These are phyloP conservation scores for Kodamaea hsintzibuensis DNA, from an alignment of 805 yeast genomes.

Conservation along the genomic window DNA sequence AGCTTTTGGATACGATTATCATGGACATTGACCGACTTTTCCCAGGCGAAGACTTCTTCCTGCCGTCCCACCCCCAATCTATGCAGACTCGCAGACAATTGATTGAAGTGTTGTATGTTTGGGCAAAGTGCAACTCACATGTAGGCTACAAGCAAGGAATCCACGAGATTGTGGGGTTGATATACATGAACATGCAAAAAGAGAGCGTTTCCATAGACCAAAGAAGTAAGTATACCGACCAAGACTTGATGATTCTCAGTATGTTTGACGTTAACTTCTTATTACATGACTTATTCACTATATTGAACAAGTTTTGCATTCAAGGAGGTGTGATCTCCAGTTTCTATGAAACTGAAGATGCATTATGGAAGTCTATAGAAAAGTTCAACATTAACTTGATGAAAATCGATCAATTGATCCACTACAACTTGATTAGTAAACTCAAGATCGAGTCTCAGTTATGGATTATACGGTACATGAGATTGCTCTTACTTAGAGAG, in stretches of 20 bases:
- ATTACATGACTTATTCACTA: slow-evolving; percentile 44
- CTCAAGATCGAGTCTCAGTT: slow-evolving; percentile 50
- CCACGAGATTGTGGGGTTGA: slow-evolving; percentile 54
- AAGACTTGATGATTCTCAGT: slow-evolving; percentile 36
- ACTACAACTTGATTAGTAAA: slow-evolving; percentile 44
- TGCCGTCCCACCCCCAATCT: slow-evolving; percentile 18
- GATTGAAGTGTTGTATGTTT: slow-evolving; percentile 46
- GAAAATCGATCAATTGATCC: slow-evolving; percentile 50
- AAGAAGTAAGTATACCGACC: slow-evolving; percentile 16
- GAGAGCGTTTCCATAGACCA: slow-evolving; percentile 31
- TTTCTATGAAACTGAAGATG: slow-evolving; percentile 41
- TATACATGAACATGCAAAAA: slow-evolving; percentile 39
- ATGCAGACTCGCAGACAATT: slow-evolving; percentile 27
- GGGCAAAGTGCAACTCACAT: slow-evolving; percentile 50
- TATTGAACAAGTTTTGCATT: slow-evolving; percentile 44
- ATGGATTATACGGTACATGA: slow-evolving; percentile 55
- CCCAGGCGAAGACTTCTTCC: slow-evolving; percentile 44
- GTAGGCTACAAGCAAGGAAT: slow-evolving; percentile 52
- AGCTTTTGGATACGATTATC: slow-evolving; percentile 44
- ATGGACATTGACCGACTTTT: slow-evolving; percentile 54
- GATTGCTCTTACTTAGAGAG: slow-evolving; percentile 50
- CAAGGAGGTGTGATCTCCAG: slow-evolving; percentile 37
- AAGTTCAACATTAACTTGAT: slow-evolving; percentile 48
- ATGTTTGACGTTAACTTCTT: slow-evolving; percentile 41
- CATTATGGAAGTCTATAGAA: slow-evolving; percentile 47